Conservation (phyloP, 2,329 filamentous ascomycete genomes). For the Penicillium janthinellum region DNA sequence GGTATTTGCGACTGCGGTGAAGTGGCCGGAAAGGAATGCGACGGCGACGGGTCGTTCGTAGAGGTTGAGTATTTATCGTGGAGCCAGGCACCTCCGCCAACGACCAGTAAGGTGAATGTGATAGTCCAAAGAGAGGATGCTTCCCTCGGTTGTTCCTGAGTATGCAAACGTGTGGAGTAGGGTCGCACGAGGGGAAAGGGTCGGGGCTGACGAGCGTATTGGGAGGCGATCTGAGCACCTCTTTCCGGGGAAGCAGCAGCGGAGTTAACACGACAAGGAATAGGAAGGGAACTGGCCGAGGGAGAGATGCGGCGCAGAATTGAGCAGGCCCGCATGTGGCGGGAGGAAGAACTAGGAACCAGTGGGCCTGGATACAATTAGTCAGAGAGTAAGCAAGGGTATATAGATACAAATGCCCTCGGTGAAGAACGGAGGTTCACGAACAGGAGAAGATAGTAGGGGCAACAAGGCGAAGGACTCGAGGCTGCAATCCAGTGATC, state of each 20-base stretch:
- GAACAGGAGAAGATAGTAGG: background rate
- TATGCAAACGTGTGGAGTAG: slow-evolving; percentile 30
- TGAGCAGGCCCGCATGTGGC: slow-evolving; percentile 41
- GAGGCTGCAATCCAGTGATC: no score
- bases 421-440: background rate
- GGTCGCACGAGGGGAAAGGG: slow-evolving; percentile 28
- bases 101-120: slow-evolving; percentile 34
- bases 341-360: slow-evolving; percentile 8
- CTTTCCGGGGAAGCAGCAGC: background rate
- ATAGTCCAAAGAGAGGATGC: slow-evolving; percentile 44
- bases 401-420: background rate
- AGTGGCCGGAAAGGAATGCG: slow-evolving; percentile 8
- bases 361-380: slow-evolving; percentile 1
- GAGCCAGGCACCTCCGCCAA: slow-evolving; percentile 40
- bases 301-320: slow-evolving; percentile 32
- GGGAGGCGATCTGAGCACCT: slow-evolving; percentile 27
- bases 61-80: slow-evolving; percentile 34
- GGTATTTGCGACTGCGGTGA: slow-evolving; percentile 22
- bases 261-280: background rate
- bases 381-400: background rate
- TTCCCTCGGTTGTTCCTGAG: slow-evolving; percentile 31
- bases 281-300: slow-evolving; percentile 30
- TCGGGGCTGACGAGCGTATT: slow-evolving; percentile 25
- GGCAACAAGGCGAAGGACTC: no score
- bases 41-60: slow-evolving; percentile 7